Conservation (phyloP, 768 basidiomycete species). For the Boletellus ananiceps region DNA sequence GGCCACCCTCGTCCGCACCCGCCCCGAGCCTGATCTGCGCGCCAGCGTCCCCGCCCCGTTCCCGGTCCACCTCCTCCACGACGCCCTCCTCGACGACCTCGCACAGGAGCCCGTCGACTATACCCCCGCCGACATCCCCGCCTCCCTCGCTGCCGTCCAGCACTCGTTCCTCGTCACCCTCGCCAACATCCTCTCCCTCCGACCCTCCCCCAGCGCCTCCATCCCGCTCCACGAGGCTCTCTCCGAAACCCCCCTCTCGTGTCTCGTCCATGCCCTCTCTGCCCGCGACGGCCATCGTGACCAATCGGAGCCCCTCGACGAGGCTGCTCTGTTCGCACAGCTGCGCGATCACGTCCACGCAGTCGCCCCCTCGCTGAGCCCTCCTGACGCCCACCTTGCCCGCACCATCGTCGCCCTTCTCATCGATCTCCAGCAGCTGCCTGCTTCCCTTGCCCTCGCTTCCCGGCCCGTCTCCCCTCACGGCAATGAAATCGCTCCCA, state of each 20-base stretch:
- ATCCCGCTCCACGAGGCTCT: slow-evolving; percentile 14
- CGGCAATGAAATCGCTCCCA: slow-evolving; percentile 3
- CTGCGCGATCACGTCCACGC: slow-evolving; percentile 51
- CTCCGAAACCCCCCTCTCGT: slow-evolving; percentile 17
- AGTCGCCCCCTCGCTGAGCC: slow-evolving; percentile 40
- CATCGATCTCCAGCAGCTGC: slow-evolving; percentile 61
- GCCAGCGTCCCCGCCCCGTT: slow-evolving; percentile 22
- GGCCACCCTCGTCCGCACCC: slow-evolving; percentile 27
- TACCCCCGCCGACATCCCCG: slow-evolving; percentile 37
- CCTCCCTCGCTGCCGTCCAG: slow-evolving; percentile 71
- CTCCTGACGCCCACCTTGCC: slow-evolving; percentile 58
- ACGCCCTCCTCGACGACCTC: slow-evolving; percentile 23
- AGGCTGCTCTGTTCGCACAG: slow-evolving; percentile 55
- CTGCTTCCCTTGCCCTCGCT: slow-evolving; percentile 27
- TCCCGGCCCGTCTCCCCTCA: slow-evolving; percentile 7
- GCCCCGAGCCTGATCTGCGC: slow-evolving; percentile 1
- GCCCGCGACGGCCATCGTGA: slow-evolving; percentile 8
- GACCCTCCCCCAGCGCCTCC: neutral
- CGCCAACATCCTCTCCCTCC: slow-evolving; percentile 57
- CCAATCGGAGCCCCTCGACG: slow-evolving; percentile 35
- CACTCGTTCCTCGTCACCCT: slow-evolving; percentile 71
- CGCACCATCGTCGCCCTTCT: slow-evolving; percentile 67
- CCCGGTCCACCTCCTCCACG: slow-evolving; percentile 14
- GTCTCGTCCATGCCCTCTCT: slow-evolving; percentile 18
- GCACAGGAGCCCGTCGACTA: slow-evolving; percentile 21